A percentile compares a stretch with the other conserved stretches of the same genome.
Conservation (phyloP, 2,329 filamentous ascomycete genomes). For the Trichoderma afroharzianum region DNA sequence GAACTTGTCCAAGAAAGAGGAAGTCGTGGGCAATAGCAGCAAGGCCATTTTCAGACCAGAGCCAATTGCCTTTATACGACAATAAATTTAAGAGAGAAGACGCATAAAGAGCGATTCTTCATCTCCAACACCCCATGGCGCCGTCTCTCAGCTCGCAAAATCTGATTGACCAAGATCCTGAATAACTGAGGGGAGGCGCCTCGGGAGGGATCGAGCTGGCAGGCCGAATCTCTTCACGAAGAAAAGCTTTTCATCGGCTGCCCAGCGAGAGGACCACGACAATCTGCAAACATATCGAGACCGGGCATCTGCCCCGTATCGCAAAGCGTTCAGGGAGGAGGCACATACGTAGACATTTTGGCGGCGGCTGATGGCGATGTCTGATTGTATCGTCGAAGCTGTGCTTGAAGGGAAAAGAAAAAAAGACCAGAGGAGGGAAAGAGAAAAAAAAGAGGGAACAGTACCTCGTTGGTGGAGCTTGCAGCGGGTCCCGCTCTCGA, state of each 20-base stretch:
- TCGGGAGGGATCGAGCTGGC: conserved; percentile 78
- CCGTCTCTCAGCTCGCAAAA: conserved; percentile 56
- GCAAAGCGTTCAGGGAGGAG: conserved; percentile 37
- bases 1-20: conserved; percentile 37
- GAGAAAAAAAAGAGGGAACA: conserved; percentile 1
- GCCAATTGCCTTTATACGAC: conserved; percentile 43
- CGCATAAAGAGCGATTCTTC: conserved; percentile 47
- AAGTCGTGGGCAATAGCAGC: conserved; percentile 29
- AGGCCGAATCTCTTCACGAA: conserved; percentile 31
- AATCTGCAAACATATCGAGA: conserved; percentile 61
- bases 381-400: conserved; percentile 35
- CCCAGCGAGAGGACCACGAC: conserved; percentile 84
- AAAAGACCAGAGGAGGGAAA: background rate
- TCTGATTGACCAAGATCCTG: conserved; percentile 35
- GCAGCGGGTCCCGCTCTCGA: background rate
- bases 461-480: conserved; percentile 2
- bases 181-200: conserved; percentile 55
- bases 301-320: conserved; percentile 41
- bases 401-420: conserved; percentile 19
- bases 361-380: conserved; percentile 37
- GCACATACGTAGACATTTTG: conserved; percentile 54
- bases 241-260: conserved; percentile 29
- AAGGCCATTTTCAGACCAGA: conserved; percentile 29
- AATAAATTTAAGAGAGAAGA: conserved; percentile 77
- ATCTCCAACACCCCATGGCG: conserved; percentile 71